Base-by-base conservation (phyloP, 495 filamentous ascomycete genomes). In the Zalerion maritima region DNA sequence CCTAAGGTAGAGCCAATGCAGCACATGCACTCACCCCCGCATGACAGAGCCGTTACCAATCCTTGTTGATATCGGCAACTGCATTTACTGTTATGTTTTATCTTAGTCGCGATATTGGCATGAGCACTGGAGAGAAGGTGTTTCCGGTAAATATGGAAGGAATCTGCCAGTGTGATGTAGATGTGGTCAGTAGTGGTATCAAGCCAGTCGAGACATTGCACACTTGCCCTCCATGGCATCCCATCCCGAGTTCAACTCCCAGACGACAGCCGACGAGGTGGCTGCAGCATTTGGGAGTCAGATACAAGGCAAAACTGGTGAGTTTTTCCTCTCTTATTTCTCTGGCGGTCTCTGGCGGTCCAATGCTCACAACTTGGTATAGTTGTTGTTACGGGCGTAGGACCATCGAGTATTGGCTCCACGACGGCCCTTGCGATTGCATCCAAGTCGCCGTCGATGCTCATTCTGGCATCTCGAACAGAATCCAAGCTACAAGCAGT, bases 391-490 rank as follows among this genome's bases (percentile, higher is more conserved):
- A 69, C 65, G 0, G 65, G 69, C 3, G 55, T 73, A 18, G 57
- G 60, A 20, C 64, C 64, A 13, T 55, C 60, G 13, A 57, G 62
- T 12, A 58, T 73, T 14, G 71, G 69, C 3, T 58, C 60, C 20
- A 47, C 60, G 0, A 67, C 64, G 8, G 67, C 62, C 1, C 21
- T 62, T 1, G 59, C 67, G 8, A 55, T 73, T 21, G 70, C 67
- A 7, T 64, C 63, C 0, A 67, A 73, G 34, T 28, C 36, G 1
- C 69, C 69, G 1, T 40, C 38, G 1, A 52, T 58, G 4, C 47
- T 75, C 2, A 62, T 75, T 31, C 51, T 73, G 6, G 67, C 62
- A 3, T 73, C 69, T 1, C 57, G 69, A 0, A 71, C 65, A 5
- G 49, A 41, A 19, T 28, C 50, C 20, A 67, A 64, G 30, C 46